A percentile compares a stretch with the other conserved stretches of the same genome.
phyloP scores from a whole-genome alignment of 441 rosid genomes.

The Syzygium syzygioides region DNA sequence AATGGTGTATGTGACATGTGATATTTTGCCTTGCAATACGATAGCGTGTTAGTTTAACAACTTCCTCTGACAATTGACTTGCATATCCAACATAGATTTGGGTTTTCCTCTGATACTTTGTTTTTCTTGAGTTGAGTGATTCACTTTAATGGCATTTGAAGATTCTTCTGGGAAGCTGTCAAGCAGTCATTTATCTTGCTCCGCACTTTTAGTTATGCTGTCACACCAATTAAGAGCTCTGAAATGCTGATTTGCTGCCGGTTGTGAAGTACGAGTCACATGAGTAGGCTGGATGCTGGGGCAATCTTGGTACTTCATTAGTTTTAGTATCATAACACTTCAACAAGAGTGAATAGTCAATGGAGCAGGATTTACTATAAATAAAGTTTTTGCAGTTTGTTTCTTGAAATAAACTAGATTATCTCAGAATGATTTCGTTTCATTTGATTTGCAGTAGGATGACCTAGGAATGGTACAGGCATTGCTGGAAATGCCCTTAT shows the following conservation, averaged over 20 bases:
- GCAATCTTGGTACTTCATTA: neutral
- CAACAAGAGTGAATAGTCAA: neutral
- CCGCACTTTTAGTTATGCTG: neutral
- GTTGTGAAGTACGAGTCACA: neutral
- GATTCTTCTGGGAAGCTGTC: neutral
- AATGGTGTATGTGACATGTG: slow-evolving; percentile 48
- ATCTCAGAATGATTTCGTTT: neutral
- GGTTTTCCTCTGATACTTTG: neutral
- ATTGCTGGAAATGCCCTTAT: neutral
- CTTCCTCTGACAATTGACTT: neutral
- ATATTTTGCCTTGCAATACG: neutral
- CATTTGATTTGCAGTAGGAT: neutral
- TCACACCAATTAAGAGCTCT: neutral
- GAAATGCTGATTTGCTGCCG: neutral
- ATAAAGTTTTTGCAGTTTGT: neutral
- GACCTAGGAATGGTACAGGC: neutral
- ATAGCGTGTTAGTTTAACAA: neutral
- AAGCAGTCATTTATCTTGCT: neutral
- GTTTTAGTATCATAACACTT: neutral
- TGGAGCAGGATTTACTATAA: neutral
- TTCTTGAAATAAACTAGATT: neutral
- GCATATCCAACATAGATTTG: neutral
- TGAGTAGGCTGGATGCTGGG: neutral
- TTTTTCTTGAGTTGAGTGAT: neutral
- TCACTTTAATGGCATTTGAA: neutral